Evolutionary conservation across 257 asterid genomes (phyloP).

Genomic region (Ophiorrhiza pumila): DNA sequence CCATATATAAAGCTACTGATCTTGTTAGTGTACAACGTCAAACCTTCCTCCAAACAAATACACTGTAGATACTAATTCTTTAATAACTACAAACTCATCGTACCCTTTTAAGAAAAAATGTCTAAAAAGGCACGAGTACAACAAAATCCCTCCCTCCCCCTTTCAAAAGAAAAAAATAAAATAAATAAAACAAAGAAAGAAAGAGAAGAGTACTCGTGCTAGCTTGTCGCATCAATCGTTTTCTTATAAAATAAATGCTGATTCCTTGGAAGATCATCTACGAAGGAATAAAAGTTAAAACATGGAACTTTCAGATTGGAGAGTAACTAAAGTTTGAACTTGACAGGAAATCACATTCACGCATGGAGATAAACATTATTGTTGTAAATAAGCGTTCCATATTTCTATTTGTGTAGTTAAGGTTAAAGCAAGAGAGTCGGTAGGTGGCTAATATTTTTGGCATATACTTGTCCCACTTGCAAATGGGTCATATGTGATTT

Average conservation of each 20-base stretch:
- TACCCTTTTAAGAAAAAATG: too few relatives aligned
- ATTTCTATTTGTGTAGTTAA: not conserved
- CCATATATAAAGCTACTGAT: too few relatives aligned
- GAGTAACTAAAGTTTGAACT: not conserved
- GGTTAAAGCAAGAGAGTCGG: not conserved
- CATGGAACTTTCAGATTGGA: not conserved
- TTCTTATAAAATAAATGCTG: not conserved
- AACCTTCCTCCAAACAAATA: too few relatives aligned
- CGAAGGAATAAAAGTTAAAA: not conserved
- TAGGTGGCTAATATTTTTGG: not conserved
- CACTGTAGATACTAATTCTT: too few relatives aligned
- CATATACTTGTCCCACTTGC: not conserved
- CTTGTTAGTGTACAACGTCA: too few relatives aligned
- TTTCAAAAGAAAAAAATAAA: not conserved
- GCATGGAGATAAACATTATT: not conserved
- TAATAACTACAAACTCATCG: too few relatives aligned
- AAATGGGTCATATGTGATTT: too few relatives aligned
- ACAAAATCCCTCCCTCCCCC: not conserved
- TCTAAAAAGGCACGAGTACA: not conserved
- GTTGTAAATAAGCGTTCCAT: not conserved
- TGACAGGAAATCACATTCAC: not conserved
- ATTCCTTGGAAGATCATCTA: not conserved
- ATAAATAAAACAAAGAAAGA: not conserved
- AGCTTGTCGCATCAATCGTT: not conserved
- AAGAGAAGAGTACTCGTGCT: not conserved